Evolutionary conservation across 1,284 basidiomycete species (phyloP).

Genomic region (Sparassis latifolia): DNA sequence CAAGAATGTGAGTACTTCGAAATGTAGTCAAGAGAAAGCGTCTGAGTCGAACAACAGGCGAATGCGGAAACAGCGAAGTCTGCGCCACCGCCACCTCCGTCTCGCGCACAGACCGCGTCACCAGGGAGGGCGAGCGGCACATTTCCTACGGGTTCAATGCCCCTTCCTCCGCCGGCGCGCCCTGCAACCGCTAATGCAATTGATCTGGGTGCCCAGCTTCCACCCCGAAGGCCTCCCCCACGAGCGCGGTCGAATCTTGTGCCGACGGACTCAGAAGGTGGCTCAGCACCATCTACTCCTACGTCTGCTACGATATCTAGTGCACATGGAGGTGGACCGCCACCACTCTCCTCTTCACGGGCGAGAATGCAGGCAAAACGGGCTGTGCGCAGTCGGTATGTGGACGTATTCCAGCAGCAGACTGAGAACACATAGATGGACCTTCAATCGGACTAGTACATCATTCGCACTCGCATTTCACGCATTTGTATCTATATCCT

Average conservation of each 20-base stretch:
- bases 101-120: conserved; percentile 77
- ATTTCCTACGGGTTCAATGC: conserved; percentile 20
- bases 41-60: conserved; percentile 35
- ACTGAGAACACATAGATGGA: no score
- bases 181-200: conserved; percentile 49
- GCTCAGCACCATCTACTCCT: conserved; percentile 21
- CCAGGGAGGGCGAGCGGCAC: conserved; percentile 41
- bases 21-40: neutral
- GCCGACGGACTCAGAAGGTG: conserved; percentile 36
- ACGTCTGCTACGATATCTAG: conserved; percentile 35
- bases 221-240: conserved; percentile 43
- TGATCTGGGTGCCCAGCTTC: conserved; percentile 41
- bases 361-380: conserved; percentile 66
- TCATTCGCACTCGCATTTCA: no score
- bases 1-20: conserved; percentile 61
- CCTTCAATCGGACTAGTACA: no score
- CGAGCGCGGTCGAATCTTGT: conserved; percentile 62
- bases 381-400: conserved; percentile 74
- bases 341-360: conserved; percentile 45
- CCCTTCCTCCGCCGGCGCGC: conserved; percentile 45
- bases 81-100: conserved; percentile 55
- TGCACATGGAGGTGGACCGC: conserved; percentile 26
- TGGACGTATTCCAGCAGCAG: conserved; percentile 75
- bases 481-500: no score
- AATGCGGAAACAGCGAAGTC: conserved; percentile 41